These are phyloP conservation scores for Anisogramma anomala DNA, from an alignment of 2,329 filamentous ascomycete species.

Conservation along the genomic window DNA sequence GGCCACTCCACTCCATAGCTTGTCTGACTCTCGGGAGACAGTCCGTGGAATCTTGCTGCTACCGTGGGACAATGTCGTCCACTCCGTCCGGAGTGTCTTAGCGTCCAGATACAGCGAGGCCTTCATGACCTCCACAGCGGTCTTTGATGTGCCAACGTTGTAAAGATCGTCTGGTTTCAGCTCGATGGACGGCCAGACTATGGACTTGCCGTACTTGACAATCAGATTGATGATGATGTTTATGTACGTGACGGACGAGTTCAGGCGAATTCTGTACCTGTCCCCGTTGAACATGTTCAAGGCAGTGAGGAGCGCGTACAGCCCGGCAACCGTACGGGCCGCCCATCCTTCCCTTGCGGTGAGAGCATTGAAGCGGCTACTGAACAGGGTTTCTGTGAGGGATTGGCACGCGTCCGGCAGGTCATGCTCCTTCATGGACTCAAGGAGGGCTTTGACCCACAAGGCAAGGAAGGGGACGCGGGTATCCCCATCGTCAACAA, in stretches of 20 bases:
- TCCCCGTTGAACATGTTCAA: conserved; percentile 44
- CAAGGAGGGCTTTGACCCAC: conserved; percentile 70
- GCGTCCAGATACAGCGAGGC: conserved; percentile 60
- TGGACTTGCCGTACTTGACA: conserved; percentile 43
- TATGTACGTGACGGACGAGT: conserved; percentile 48
- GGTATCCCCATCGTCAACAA: conserved; percentile 39
- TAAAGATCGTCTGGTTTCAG: conserved; percentile 33
- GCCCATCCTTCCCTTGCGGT: conserved; percentile 47
- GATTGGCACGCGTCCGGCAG: conserved; percentile 70
- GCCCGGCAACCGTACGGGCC: conserved; percentile 52
- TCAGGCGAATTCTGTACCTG: conserved; percentile 32
- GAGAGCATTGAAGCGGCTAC: conserved; percentile 43
- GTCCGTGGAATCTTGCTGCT: conserved; percentile 53
- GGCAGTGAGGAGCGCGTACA: conserved; percentile 47
- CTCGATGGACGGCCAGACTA: conserved; percentile 45
- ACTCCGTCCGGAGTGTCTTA: conserved; percentile 57
- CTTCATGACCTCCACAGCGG: conserved; percentile 54
- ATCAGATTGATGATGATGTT: conserved; percentile 56
- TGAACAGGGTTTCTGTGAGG: conserved; percentile 64
- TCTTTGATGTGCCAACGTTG: conserved; percentile 39
- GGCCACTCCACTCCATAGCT: conserved; percentile 68
- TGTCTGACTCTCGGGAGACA: conserved; percentile 56
- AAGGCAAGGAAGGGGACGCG: conserved; percentile 54
- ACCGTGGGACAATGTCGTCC: conserved; percentile 46
- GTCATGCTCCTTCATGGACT: conserved; percentile 63